Conservation (phyloP, 2,329 filamentous ascomycete species). For the Berkeleyomyces rouxiae region DNA sequence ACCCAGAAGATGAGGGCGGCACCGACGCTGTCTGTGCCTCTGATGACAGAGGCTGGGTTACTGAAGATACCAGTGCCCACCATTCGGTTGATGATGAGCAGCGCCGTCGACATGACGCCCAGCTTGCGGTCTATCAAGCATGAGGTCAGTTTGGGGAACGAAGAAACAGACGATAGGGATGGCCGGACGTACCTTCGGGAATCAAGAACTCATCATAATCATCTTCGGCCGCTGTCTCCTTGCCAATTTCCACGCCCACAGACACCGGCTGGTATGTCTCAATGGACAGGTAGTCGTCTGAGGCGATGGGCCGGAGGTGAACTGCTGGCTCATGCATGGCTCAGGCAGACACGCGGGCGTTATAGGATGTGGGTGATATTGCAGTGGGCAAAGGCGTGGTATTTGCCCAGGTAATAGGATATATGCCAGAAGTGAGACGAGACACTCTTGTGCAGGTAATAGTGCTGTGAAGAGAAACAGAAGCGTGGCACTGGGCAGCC, state of each 20-base stretch:
- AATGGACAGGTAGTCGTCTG: neutral
- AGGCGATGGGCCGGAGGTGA: neutral
- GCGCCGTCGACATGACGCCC: conserved; percentile 27
- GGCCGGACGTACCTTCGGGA: conserved; percentile 5
- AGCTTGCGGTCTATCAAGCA: conserved; percentile 6
- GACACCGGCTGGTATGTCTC: neutral
- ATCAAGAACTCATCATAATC: conserved; percentile 10
- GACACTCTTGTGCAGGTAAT: neutral
- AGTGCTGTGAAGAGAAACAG: neutral
- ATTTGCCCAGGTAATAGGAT: neutral
- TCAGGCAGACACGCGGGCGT: neutral
- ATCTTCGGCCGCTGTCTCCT: neutral
- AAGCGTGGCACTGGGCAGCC: neutral
- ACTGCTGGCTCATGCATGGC: neutral
- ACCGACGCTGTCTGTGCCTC: conserved; percentile 35
- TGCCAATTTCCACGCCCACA: neutral
- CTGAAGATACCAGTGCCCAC: conserved; percentile 43
- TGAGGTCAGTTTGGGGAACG: neutral
- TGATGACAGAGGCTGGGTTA: conserved; percentile 36
- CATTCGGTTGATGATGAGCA: conserved; percentile 42
- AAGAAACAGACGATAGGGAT: neutral
- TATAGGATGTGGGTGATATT: neutral
- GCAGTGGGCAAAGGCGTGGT: neutral
- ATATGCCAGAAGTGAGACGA: neutral
- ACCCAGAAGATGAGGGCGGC: conserved; percentile 16